Conservation (phyloP, 305 asterid species). For the Solanum hybrid region DNA sequence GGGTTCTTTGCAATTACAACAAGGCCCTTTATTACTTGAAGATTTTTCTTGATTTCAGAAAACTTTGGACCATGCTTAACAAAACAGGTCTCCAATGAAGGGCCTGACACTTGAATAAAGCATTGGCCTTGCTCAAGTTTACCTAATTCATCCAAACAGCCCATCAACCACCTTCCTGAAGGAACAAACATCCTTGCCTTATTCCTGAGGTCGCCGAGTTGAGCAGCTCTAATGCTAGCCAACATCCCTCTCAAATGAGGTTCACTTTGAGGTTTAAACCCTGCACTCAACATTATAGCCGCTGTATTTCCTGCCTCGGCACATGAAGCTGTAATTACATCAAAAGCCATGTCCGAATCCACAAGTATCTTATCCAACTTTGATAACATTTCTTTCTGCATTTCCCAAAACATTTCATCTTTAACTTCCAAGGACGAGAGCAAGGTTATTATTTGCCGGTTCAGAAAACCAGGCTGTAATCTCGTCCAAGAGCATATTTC, state of each 20-base stretch:
- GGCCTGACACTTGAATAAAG: constrained; percentile 70
- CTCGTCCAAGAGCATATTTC: constrained; percentile 96
- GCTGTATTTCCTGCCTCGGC: constrained; percentile 71
- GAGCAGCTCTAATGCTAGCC: constrained; percentile 73
- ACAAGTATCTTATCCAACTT: constrained; percentile 59
- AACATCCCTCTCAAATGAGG: constrained; percentile 90
- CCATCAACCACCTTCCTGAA: constrained; percentile 93
- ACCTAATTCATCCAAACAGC: constrained; percentile 82
- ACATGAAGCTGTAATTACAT: constrained; percentile 66
- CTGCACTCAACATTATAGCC: constrained; percentile 84
- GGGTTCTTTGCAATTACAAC: constrained; percentile 89
- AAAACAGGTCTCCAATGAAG: constrained; percentile 60
- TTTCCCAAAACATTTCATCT: constrained; percentile 56
- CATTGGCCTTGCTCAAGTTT: constrained; percentile 78
- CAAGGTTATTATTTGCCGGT: constrained; percentile 77
- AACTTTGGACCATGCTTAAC: constrained; percentile 62
- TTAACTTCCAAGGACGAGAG: constrained; percentile 70
- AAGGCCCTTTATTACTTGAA: constrained; percentile 53
- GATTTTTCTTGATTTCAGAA: constrained; percentile 35
- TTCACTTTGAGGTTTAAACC: constrained; percentile 68
- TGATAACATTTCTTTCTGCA: constrained; percentile 71
- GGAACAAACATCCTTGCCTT: constrained; percentile 79
- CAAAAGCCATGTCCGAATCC: constrained; percentile 69
- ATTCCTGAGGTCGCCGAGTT: constrained; percentile 79
- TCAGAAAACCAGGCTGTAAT: constrained; percentile 85